Conservation (phyloP, 2,329 filamentous ascomycete genomes). For the Lojkania enalia region DNA sequence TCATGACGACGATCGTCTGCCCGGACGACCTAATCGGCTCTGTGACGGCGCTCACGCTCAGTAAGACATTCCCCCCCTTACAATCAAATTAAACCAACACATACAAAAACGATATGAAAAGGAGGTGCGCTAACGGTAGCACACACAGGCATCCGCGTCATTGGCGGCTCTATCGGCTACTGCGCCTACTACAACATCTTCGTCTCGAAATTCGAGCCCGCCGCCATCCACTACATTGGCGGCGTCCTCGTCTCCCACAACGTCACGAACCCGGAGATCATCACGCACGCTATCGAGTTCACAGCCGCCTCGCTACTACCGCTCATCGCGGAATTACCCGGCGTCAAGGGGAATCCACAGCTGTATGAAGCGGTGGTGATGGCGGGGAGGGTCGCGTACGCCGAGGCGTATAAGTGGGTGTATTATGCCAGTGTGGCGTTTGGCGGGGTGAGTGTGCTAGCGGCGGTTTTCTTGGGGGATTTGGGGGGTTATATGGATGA, state of each 20-base stretch:
- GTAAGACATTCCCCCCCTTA: too few species aligned
- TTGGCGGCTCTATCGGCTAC: conserved; percentile 68
- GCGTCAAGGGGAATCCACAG: conserved; percentile 52
- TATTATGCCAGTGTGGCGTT: conserved; percentile 67
- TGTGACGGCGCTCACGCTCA: conserved; percentile 66
- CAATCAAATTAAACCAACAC: too few species aligned
- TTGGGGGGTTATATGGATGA: conserved; percentile 48
- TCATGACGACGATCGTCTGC: conserved; percentile 70
- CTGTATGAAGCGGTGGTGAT: conserved; percentile 48
- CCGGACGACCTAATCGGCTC: conserved; percentile 71
- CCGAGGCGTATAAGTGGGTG: conserved; percentile 63
- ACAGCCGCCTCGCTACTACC: conserved; percentile 53
- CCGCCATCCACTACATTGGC: conserved; percentile 30
- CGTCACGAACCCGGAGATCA: conserved; percentile 52
- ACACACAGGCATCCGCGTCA: conserved; percentile 67
- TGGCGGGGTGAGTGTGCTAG: conserved; percentile 59
- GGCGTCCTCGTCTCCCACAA: conserved; percentile 55
- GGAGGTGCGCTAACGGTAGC: too few species aligned
- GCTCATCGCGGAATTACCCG: conserved; percentile 49
- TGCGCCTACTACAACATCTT: conserved; percentile 51
- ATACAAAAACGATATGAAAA: too few species aligned
- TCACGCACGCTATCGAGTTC: conserved; percentile 49
- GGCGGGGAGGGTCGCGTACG: conserved; percentile 61
- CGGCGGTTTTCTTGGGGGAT: conserved; percentile 62
- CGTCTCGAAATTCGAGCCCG: conserved; percentile 28